Base-by-base conservation (phyloP, 495 filamentous ascomycete genomes). In the Aspergillus wentii region DNA sequence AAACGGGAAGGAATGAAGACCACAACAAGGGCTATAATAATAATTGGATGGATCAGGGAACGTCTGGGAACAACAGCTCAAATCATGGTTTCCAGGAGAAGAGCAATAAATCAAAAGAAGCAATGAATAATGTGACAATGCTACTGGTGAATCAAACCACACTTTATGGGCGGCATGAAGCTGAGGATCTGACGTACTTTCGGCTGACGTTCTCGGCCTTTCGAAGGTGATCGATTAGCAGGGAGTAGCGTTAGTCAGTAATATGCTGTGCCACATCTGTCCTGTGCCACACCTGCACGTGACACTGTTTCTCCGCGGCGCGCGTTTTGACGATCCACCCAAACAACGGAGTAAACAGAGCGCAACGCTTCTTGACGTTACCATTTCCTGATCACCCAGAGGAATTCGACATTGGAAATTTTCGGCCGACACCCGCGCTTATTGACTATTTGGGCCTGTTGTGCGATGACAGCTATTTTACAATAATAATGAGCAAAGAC, bases 311-410 rank as follows among this genome's bases (percentile, higher is more conserved):
- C 39, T 47, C 51, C 44, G 51, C 43, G 31, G 37, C 42, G 61
- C 59, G 57, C 61, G 58, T 39, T 35, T 42, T 17, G 27, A 23
- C 39, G 18, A 26, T 17, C 20, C 19, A 49, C 49, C 58, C 43
- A 62, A 61, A 62, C 60, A 62, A 64, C 50, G 55, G 46, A 47
- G 56, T 52, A 57, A 59, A 55, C 58, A 54, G 29, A 48, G 36
- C 31, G 17, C 30, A 50, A 47, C 53, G 44, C 53, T 17, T 28
- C 10, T 25, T 25, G 22, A 25, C 6, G 10, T 10, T 10, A 25
- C 22, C 11, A 29, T 3, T 4, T 5, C 26, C 10, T n/a, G 11
- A 29, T 5, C 11, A 29, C 10, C 25, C n/a, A n/a, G n/a, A n/a
- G n/a, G n/a, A n/a, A n/a, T n/a, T n/a, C n/a, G n/a, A n/a, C n/a